phyloP scores from a whole-genome alignment of 345 rosid species.

The Kandelia obovata region DNA sequence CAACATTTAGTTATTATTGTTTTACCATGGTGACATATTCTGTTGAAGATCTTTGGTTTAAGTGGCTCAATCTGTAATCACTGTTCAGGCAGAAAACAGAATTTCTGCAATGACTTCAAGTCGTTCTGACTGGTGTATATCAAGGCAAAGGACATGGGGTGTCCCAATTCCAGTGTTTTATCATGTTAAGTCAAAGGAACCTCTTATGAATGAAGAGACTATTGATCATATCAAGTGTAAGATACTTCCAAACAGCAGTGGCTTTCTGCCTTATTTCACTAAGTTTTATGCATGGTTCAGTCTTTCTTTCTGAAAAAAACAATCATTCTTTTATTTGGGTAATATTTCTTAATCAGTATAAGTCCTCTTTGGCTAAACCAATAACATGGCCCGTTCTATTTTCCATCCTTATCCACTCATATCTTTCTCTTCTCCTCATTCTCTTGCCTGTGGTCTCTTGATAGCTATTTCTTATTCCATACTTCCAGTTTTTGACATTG shows the following conservation, averaged over 20 bases:
- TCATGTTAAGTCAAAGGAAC: constrained; percentile 70
- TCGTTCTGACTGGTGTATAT: constrained; percentile 97
- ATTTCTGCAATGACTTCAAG: constrained; percentile 87
- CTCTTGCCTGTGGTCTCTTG: too few relatives aligned
- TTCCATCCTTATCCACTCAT: neutral
- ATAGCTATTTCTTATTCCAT: neutral
- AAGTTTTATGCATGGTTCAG: neutral
- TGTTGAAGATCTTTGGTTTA: constrained; percentile 2
- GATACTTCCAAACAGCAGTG: constrained; percentile 21
- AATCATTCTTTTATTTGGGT: too few relatives aligned
- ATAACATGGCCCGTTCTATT: neutral
- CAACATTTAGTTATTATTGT: neutral
- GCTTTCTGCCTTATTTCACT: neutral
- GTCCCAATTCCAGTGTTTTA: constrained; percentile 94
- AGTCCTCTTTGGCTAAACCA: too few relatives aligned
- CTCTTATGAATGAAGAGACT: constrained; percentile 86
- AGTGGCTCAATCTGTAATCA: constrained; percentile 16
- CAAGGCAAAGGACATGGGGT: constrained; percentile 97
- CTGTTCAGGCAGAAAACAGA: constrained; percentile 75
- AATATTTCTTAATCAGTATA: too few relatives aligned
- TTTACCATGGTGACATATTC: neutral
- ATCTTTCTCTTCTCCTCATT: neutral
- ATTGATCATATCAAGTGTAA: constrained; percentile 78
- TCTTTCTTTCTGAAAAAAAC: too few relatives aligned
- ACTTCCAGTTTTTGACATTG: neutral